These are phyloP conservation scores for Fusarium sp. DNA, from an alignment of 2,329 filamentous ascomycete species.

Conservation along the genomic window DNA sequence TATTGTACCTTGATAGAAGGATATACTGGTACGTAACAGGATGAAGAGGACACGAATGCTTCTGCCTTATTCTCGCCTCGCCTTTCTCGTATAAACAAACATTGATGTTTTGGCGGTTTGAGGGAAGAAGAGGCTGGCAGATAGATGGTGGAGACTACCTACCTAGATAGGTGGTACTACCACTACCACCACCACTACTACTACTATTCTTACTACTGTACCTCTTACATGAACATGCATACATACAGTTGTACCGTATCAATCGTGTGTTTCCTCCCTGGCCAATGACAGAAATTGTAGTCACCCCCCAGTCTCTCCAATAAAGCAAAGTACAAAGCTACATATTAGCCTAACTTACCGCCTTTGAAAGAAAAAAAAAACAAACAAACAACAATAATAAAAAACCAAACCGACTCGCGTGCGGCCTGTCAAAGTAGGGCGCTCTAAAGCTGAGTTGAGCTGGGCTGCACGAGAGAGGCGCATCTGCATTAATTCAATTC, in stretches of 20 bases:
- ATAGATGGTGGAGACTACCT: not conserved
- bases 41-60: conserved; percentile 7
- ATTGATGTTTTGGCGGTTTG: conserved; percentile 5
- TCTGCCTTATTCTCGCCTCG: not conserved
- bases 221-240: conserved; percentile 12
- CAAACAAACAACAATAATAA: too few relatives aligned
- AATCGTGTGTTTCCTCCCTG: too few relatives aligned
- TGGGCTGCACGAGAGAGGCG: conserved; percentile 29
- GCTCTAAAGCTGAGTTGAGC: conserved; percentile 13
- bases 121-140: not conserved
- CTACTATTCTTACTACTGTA: conserved; percentile 5
- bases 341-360: not conserved
- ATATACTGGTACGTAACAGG: not conserved
- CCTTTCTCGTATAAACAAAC: not conserved
- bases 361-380: not conserved
- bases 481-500: conserved; percentile 1
- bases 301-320: conserved; percentile 17
- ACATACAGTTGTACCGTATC: not conserved
- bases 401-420: too few relatives aligned
- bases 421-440: conserved; percentile 14
- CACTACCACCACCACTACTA: too few relatives aligned
- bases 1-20: too few relatives aligned
- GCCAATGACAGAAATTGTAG: not conserved
- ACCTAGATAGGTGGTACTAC: too few relatives aligned
- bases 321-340: not conserved